These are phyloP conservation scores for Citrus medica DNA, from an alignment of 345 rosid species.

Conservation along the genomic window DNA sequence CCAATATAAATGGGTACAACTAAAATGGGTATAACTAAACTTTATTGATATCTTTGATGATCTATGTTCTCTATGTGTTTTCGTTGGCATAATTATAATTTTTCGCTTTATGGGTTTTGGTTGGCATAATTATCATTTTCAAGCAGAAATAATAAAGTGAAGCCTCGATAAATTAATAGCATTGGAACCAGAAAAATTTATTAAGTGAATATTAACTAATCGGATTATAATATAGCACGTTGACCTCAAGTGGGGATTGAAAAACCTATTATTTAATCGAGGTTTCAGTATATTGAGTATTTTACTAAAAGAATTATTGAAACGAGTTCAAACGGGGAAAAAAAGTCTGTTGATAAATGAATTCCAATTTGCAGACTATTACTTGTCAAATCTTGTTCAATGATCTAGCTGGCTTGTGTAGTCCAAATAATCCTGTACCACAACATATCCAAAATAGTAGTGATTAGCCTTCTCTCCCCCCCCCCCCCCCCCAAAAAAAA, in stretches of 20 bases:
- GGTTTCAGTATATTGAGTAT: no score
- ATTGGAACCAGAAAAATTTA: no score
- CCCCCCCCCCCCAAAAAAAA: no score
- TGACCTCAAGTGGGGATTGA: no score
- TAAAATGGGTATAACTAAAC: not conserved
- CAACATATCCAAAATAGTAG: not conserved
- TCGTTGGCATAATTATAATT: not conserved
- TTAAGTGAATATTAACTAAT: no score
- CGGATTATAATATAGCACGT: no score
- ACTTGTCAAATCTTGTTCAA: constrained; percentile 1
- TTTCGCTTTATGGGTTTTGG: not conserved
- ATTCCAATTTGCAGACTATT: not conserved
- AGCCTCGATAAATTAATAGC: no score
- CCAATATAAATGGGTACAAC: not conserved
- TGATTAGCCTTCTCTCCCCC: not conserved
- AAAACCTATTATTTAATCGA: no score
- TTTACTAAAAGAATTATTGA: not conserved
- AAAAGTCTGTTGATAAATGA: not conserved
- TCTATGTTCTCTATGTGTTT: not conserved
- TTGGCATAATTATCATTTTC: not conserved
- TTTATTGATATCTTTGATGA: not conserved
- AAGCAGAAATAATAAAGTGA: not conserved
- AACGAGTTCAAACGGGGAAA: not conserved
- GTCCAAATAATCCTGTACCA: not conserved
- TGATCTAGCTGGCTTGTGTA: not conserved